phyloP scores from a whole-genome alignment of 1,284 basidiomycete species.

The Pseudozyma sp. region DNA sequence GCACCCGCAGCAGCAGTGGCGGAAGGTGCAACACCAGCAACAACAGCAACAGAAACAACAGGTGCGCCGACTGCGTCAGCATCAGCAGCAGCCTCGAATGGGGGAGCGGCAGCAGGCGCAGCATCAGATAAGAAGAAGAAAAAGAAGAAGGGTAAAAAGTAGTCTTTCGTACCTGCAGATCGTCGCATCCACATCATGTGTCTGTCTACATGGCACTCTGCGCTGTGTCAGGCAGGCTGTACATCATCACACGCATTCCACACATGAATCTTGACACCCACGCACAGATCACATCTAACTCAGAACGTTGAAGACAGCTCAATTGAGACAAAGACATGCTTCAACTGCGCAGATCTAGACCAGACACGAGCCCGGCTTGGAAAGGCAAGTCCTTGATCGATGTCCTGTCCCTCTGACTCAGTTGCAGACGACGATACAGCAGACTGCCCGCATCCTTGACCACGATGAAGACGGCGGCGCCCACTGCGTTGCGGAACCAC shows the following conservation, averaged over 20 bases:
- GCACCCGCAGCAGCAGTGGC: background rate
- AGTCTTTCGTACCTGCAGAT: background rate
- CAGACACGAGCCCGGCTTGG: constrained; percentile 44
- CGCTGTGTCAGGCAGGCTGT: background rate
- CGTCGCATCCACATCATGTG: no score
- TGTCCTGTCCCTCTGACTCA: constrained; percentile 45
- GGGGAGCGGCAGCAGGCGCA: constrained; percentile 7
- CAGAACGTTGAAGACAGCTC: no score
- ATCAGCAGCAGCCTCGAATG: background rate
- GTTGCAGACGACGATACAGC: constrained; percentile 50
- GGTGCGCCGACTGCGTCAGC: constrained; percentile 7
- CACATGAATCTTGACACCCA: background rate
- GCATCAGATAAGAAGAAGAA: constrained; percentile 51
- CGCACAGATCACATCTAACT: no score
- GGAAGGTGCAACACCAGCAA: constrained; percentile 8
- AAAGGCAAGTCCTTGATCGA: constrained; percentile 60
- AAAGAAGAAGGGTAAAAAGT: constrained; percentile 53
- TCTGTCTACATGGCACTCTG: no score
- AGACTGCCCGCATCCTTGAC: constrained; percentile 54
- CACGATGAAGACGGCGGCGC: constrained; percentile 57
- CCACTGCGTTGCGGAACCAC: constrained; percentile 63
- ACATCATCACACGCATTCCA: background rate
- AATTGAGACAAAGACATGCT: background rate
- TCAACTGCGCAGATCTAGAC: constrained; percentile 41
- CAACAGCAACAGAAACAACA: constrained; percentile 5